Base-by-base conservation (phyloP, 371 early-diverging fungal genomes). In the Mortierella sp. region DNA sequence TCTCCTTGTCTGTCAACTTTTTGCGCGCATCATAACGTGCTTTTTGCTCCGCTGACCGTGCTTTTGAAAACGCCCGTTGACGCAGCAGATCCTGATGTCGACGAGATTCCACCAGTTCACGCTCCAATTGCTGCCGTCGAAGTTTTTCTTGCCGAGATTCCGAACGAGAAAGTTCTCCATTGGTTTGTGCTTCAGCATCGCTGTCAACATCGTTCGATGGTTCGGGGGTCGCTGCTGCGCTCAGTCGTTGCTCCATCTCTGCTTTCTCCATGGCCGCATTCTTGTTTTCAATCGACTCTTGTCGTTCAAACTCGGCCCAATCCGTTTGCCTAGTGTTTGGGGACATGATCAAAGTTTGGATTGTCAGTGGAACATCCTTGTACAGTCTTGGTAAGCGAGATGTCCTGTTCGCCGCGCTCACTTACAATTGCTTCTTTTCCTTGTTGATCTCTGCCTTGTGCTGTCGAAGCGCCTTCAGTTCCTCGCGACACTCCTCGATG, bases 401-500 rank as follows among this genome's bases (percentile, higher is more conserved):
- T n/a, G n/a, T n/a, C n/a, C n/a, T n/a, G n/a, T n/a, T 34, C 31
- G 0, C n/a, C n/a, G n/a, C n/a, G n/a, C n/a, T n/a, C n/a, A 50
- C 67, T 72, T 62, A 72, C 78, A 72, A 29, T 29, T 55, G 63
- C 54, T 84, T 87, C 22, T 82, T 69, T 50, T 92, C 91, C 64
- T 87, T 84, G 53, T 86, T 87, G 24, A 90, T 47, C 17, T 92
- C 92, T n/a, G 88, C 77, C 48, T 86, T 82, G 71, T 83, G 90
- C 55, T 86, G 82, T 56, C 88, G 80, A 24, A 91, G 80, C 37
- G 83, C 88, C 2, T 86, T 85, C 53, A 87, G 67, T n/a, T 85
- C 81, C 34, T 91, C 89, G 40, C 88, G 84, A 51, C 91, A 90
- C 55, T 86, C 76, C 31, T 88, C 91, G 79, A 92, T 84, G 66